These are phyloP conservation scores for Aspergillus baeticus DNA, from an alignment of 495 filamentous ascomycete species.

Conservation along the genomic window DNA sequence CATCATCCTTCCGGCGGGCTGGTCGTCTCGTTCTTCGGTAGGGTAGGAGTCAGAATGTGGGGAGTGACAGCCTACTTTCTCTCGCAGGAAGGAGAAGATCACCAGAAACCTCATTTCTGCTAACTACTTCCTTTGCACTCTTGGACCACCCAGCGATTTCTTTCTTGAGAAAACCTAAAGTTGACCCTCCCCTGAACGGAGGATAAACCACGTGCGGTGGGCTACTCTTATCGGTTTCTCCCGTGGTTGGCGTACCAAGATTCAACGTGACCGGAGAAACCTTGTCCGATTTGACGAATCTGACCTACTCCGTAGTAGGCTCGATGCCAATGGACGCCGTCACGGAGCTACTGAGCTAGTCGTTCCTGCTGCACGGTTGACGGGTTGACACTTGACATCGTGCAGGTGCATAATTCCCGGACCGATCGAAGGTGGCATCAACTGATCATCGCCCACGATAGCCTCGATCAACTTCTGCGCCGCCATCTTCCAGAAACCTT, in stretches of 20 bases:
- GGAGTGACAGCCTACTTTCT: too few relatives aligned
- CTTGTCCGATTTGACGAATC: slow-evolving; percentile 17
- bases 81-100: too few relatives aligned
- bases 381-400: slow-evolving; percentile 6
- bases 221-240: slow-evolving; percentile 15
- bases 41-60: too few relatives aligned
- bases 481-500: neutral
- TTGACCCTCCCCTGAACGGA: neutral
- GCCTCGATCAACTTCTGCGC: slow-evolving; percentile 7
- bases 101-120: too few relatives aligned
- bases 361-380: slow-evolving; percentile 16
- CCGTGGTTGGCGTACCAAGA: slow-evolving; percentile 26
- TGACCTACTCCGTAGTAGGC: slow-evolving; percentile 15
- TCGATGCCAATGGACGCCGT: slow-evolving; percentile 9
- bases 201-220: slow-evolving; percentile 18
- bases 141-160: too few relatives aligned
- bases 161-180: neutral
- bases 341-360: slow-evolving; percentile 8
- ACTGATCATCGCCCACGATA: slow-evolving; percentile 6
- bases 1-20: too few relatives aligned
- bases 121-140: too few relatives aligned
- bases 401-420: slow-evolving; percentile 8
- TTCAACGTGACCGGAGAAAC: slow-evolving; percentile 21
- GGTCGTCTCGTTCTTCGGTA: too few relatives aligned
- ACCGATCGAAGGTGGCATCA: slow-evolving; percentile 7